Percentiles rank a stretch among this genome's conserved stretches.
These are phyloP conservation scores for Colletotrichum orchidophilum DNA, from an alignment of 2,329 filamentous ascomycete genomes.

Conservation along the genomic window DNA sequence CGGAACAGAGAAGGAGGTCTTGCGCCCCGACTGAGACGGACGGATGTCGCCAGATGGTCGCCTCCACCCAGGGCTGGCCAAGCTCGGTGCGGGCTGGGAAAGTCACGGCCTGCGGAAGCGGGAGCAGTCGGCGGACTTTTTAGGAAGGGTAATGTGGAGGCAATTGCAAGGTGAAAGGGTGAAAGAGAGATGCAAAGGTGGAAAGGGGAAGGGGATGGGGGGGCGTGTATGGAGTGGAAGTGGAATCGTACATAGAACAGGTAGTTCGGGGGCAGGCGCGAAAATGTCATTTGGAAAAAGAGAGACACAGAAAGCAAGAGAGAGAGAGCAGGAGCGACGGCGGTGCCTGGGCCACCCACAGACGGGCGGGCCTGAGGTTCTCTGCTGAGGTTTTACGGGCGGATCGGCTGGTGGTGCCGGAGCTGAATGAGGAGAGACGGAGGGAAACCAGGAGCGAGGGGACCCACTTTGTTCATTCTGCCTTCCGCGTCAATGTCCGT, in stretches of 20 bases:
- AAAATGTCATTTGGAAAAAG: background rate
- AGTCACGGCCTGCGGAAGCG: background rate
- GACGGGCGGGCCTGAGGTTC: slow-evolving; percentile 18
- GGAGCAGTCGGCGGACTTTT: slow-evolving; percentile 19
- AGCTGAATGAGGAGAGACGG: slow-evolving; percentile 28
- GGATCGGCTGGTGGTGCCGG: slow-evolving; percentile 35
- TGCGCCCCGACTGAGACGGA: background rate
- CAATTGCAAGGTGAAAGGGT: background rate
- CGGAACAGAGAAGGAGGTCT: background rate
- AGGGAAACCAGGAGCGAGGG: slow-evolving; percentile 17
- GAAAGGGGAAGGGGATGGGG: background rate
- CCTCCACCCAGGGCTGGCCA: slow-evolving; percentile 3
- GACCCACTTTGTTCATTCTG: slow-evolving; percentile 12
- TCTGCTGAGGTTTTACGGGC: slow-evolving; percentile 26
- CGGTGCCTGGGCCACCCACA: background rate
- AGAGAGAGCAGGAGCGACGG: slow-evolving; percentile 4
- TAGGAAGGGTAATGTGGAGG: background rate
- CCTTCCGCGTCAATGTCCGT: slow-evolving; percentile 10
- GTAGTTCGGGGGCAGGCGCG: background rate
- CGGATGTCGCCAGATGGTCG: slow-evolving; percentile 12
- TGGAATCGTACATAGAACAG: background rate
- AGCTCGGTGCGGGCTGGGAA: background rate
- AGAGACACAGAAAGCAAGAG: background rate
- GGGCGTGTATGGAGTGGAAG: background rate
- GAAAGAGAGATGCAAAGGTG: background rate